Evolutionary conservation across 495 filamentous ascomycete species (phyloP).

Genomic region (Patellaria atrata): DNA sequence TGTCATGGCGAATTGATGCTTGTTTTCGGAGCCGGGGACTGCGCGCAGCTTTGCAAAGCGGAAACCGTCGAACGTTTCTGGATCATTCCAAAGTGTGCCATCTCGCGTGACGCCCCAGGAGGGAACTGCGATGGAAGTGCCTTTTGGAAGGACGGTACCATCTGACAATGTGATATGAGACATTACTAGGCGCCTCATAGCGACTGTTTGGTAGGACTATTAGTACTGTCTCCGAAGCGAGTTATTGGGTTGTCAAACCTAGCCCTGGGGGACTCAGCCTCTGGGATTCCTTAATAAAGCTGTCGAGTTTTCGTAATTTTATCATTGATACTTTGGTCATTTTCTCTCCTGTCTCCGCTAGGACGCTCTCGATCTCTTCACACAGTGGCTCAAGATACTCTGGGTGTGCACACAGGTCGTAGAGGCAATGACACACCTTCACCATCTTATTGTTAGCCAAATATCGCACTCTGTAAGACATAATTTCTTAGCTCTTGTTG

Average conservation of each 20-base stretch:
- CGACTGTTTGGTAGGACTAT: constrained; percentile 4
- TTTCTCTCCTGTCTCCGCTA: constrained; percentile 24
- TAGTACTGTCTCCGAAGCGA: not conserved
- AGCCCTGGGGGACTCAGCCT: constrained; percentile 31
- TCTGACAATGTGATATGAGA: constrained; percentile 17
- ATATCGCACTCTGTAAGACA: too few relatives aligned
- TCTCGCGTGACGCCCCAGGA: constrained; percentile 15
- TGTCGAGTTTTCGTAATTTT: constrained; percentile 38
- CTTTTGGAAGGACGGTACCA: constrained; percentile 18
- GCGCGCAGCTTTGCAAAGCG: constrained; percentile 37
- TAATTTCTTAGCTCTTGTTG: too few relatives aligned
- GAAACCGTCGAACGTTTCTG: constrained; percentile 37
- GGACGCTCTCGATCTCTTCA: constrained; percentile 34
- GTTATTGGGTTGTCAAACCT: constrained; percentile 16
- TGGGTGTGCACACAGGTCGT: constrained; percentile 35
- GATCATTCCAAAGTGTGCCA: constrained; percentile 17
- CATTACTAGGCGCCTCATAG: constrained; percentile 13
- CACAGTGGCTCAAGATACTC: constrained; percentile 35
- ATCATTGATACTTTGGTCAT: constrained; percentile 30
- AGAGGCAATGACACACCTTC: constrained; percentile 17
- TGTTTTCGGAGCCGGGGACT: constrained; percentile 20
- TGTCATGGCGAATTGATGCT: constrained; percentile 32
- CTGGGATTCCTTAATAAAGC: constrained; percentile 40
- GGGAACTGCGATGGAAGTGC: constrained; percentile 13
- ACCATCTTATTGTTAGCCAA: too few relatives aligned